A percentile compares a stretch with the other conserved stretches of the same genome.
Conservation (phyloP, 352 stramenopile genomes). For the Globisporangium parvum region DNA sequence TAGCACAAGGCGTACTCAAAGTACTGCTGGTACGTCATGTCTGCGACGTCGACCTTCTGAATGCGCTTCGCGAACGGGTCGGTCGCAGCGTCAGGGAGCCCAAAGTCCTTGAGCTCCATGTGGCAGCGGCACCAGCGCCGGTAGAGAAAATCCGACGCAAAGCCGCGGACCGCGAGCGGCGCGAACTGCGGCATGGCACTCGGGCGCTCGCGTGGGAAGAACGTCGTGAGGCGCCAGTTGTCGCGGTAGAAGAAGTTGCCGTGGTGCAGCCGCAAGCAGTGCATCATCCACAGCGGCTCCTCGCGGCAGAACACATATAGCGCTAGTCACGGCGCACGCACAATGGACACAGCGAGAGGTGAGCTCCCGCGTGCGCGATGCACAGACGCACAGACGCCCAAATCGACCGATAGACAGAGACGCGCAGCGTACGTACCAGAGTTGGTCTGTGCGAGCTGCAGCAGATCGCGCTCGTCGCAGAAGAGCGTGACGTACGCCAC, state of each 20-base stretch:
- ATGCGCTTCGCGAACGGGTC: conserved; percentile 45
- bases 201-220: conserved; percentile 47
- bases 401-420: not conserved
- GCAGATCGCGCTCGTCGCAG: conserved; percentile 51
- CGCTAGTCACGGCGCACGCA: conserved; percentile 20
- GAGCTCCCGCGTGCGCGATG: not conserved
- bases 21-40: conserved; percentile 60
- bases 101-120: conserved; percentile 62
- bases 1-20: conserved; percentile 44
- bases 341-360: too few relatives aligned
- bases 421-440: conserved; percentile 49
- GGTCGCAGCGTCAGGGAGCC: conserved; percentile 30
- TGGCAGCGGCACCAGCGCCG: conserved; percentile 80
- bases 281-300: conserved; percentile 79
- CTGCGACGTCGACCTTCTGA: conserved; percentile 43
- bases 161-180: conserved; percentile 27
- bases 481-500: conserved; percentile 76
- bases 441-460: conserved; percentile 57
- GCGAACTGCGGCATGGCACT: conserved; percentile 17
- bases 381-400: not conserved
- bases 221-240: conserved; percentile 77
- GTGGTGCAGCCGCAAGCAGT: conserved; percentile 62
- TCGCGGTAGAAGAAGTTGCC: conserved; percentile 59
- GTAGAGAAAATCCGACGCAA: conserved; percentile 80
- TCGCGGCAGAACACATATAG: conserved; percentile 80